Base-by-base conservation (phyloP, 768 basidiomycete genomes). In the Boletus reticulatus region DNA sequence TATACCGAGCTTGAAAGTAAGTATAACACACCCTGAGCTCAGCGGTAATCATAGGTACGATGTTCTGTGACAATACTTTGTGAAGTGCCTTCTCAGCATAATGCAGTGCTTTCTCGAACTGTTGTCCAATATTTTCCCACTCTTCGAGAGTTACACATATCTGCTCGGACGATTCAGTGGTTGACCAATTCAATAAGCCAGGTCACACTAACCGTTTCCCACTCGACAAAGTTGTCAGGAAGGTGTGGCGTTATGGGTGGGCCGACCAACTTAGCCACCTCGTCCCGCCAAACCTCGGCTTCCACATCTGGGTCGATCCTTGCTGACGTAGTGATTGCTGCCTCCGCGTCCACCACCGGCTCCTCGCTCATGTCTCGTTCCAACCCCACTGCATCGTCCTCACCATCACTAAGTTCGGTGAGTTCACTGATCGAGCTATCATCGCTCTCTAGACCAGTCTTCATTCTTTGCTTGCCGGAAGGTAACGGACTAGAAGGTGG, bases 61-160 rank as follows among this genome's bases (percentile, higher is more conserved):
- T 79, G 44, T 79, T 75, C 42, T 85, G 82, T 5, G 78, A 73
- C 14, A 96, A 73, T 47, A 82, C 71, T 61, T 85, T 88, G 68
- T 88, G 82, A 20, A 98, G 76, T 13, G 85, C 83, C 72, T 86
- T 89, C 73, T 97, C 94, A 39, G 85, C 76, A 50, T 88, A 87
- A 70, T 96, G 85, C 3, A 84, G 84, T 2, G 88, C 87, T 27
- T 83, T 84, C 58, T 83, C 83, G 65, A 94, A 95, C 39, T 76
- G 84, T 36, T 88, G 83, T 13, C 85, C 81, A 43, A 94, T 81
- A 47, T 80, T 79, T 60, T 93, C 87, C 94, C 94, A 98, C 60
- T 98, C 93, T 13, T 80, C 75, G 3, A 93, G 78, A 16, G 88
- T 89, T 7, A 87, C 83, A 64, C 92, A 94, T 59, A 95, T 84